Base-by-base conservation (phyloP, 371 early-diverging fungal genomes). In the Paraphysoderma sedebokerense region DNA sequence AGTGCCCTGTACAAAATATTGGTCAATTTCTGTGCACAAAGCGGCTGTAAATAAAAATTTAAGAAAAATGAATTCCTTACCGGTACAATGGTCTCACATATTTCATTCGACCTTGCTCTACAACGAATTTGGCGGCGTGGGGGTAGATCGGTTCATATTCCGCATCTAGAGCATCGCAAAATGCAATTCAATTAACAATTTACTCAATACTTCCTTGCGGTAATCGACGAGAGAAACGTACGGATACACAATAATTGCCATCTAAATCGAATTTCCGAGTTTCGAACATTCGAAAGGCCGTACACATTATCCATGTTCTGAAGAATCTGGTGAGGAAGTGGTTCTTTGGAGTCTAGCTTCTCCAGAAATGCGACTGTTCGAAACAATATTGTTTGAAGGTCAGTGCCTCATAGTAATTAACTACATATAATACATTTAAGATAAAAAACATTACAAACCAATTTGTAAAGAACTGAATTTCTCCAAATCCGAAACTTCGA, bases 71-170 rank as follows among this genome's bases (percentile, higher is more conserved):
- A 62, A 31, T 19, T 17, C 42, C 34, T 19, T 6, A 58, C 41
- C 82, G 71, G 57, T 82, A 87, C 23, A 90, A 67, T 46, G 84
- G 81, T 29, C 87, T 65, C 3, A 87, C 85, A 60, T 74, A 92
- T 66, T 97, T 97, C 96, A 93, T 95, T 39, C 97, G 70, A 12
- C 97, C 97, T 61, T 90, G 87, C 47, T 76, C 67, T 3, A 74
- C 76, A 7, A 92, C 64, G 58, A 97, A 90, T 19, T 66, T 66
- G 9, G 77, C 77, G 0, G 87, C 85, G 1, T 72, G 60, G 13
- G 79, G 77, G 50, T 79, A 82, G 39, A 87, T 77, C 28, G 71
- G 65, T 59, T 82, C 77, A 52, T 87, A 82, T 46, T 72, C 66
- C 23, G 86, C 69, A 59, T 70, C 38, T 17, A 15, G 2, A 5